phyloP scores from a whole-genome alignment of 257 asterid genomes.

The Gentiana straminea region DNA sequence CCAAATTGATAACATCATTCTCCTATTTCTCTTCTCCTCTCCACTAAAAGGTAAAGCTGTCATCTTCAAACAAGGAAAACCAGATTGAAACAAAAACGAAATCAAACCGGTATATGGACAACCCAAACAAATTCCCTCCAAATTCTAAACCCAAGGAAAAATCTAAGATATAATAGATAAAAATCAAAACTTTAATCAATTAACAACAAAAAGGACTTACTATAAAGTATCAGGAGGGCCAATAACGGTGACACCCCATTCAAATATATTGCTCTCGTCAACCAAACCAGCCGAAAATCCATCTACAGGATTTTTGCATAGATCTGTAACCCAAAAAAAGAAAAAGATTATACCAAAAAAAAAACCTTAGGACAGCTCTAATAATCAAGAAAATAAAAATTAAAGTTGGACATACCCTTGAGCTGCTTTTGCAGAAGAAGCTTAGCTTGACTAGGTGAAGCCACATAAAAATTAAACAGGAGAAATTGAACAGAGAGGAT shows the following conservation, averaged over 20 bases:
- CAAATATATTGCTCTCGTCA: conserved; percentile 75
- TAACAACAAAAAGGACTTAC: conserved; percentile 34
- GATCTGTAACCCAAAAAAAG: conserved; percentile 51
- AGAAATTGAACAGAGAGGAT: conserved; percentile 3
- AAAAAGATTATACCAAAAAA: conserved; percentile 24
- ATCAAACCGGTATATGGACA: background rate
- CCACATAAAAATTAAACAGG: conserved; percentile 42
- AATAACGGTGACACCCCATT: conserved; percentile 94
- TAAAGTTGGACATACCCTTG: conserved; percentile 34
- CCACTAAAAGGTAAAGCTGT: too few relatives aligned
- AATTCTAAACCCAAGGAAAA: too few relatives aligned
- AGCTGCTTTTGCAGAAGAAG: conserved; percentile 96
- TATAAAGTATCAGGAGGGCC: conserved; percentile 96
- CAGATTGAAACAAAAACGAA: background rate
- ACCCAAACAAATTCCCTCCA: background rate
- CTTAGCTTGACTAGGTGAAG: conserved; percentile 74
- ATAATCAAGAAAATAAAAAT: background rate
- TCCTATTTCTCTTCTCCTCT: too few relatives aligned
- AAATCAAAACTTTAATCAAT: conserved; percentile 2
- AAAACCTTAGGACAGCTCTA: background rate
- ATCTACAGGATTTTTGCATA: conserved; percentile 79
- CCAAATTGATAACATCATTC: too few relatives aligned
- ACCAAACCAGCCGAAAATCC: conserved; percentile 97
- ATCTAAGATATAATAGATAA: background rate
- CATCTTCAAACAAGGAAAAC: background rate